phyloP scores from a whole-genome alignment of 179 eudicot genomes.

The Camellia oleifera region DNA sequence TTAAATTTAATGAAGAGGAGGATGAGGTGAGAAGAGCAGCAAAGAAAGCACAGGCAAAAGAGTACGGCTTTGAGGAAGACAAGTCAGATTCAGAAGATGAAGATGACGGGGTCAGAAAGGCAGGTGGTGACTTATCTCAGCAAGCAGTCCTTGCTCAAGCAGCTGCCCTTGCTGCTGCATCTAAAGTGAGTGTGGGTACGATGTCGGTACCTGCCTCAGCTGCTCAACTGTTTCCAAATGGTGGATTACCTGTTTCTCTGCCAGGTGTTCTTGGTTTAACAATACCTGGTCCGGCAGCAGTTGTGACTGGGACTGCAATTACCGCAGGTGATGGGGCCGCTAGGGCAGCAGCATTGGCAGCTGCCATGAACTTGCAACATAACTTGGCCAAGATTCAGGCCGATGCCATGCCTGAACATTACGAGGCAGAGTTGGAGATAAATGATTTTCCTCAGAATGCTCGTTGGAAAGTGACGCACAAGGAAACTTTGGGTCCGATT shows the following conservation, averaged over 20 bases:
- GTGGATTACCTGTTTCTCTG: constrained; percentile 36
- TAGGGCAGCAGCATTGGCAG: constrained; percentile 65
- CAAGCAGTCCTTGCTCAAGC: constrained; percentile 48
- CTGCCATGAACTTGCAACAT: constrained; percentile 74
- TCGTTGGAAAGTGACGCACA: constrained; percentile 95
- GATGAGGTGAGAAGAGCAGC: constrained; percentile 92
- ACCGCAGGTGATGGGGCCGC: constrained; percentile 54
- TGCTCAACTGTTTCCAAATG: constrained; percentile 33
- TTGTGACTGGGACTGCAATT: constrained; percentile 26
- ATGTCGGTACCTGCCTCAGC: constrained; percentile 17
- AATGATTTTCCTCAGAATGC: constrained; percentile 97
- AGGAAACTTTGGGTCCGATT: constrained; percentile 86
- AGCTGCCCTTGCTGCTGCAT: constrained; percentile 41
- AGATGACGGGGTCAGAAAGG: constrained; percentile 77
- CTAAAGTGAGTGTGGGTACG: constrained; percentile 20
- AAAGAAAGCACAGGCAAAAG: constrained; percentile 91
- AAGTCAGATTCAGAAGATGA: constrained; percentile 93
- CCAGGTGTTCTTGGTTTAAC: constrained; percentile 24
- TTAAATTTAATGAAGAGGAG: constrained; percentile 89
- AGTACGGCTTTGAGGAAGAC: constrained; percentile 84
- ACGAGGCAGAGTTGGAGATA: constrained; percentile 89
- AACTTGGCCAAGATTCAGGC: constrained; percentile 84
- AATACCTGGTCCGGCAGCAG: constrained; percentile 23
- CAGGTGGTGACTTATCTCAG: constrained; percentile 49
- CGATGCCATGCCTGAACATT: constrained; percentile 87